phyloP scores from a whole-genome alignment of 768 basidiomycete species.

The Tylopilus rubrobrunneus region DNA sequence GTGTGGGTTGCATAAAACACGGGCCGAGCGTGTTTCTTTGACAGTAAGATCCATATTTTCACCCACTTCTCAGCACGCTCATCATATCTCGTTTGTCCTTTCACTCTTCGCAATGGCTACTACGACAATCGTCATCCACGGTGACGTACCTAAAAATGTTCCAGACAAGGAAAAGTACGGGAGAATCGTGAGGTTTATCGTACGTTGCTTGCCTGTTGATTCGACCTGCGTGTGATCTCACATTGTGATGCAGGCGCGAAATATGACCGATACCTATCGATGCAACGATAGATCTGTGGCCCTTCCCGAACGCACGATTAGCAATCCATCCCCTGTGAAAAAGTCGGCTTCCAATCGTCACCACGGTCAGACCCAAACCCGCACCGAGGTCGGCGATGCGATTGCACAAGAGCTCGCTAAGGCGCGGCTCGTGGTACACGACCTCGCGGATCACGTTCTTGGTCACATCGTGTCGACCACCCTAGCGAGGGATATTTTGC shows the following conservation, averaged over 20 bases:
- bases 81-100: no score
- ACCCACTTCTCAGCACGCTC: no score
- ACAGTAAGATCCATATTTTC: no score
- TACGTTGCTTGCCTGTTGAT: not conserved
- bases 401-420: conserved; percentile 5
- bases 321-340: conserved; percentile 2
- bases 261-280: not conserved
- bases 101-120: no score
- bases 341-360: conserved; percentile 1
- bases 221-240: not conserved
- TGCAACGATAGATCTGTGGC: not conserved
- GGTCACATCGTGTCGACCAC: not conserved
- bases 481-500: not conserved
- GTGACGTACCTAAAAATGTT: not conserved
- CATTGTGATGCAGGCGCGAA: not conserved
- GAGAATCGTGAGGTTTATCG: not conserved
- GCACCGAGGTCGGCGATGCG: not conserved
- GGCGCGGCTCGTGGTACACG: conserved; percentile 5
- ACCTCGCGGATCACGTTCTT: conserved; percentile 12
- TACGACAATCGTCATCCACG: no score
- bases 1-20: no score
- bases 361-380: not conserved
- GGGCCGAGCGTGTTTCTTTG: no score
- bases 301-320: not conserved
- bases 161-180: not conserved